Evolutionary conservation across 805 yeast species (phyloP), one percentile per base, ranked within the genome.

Genomic region (Blastobotrys muscicola): DNA sequence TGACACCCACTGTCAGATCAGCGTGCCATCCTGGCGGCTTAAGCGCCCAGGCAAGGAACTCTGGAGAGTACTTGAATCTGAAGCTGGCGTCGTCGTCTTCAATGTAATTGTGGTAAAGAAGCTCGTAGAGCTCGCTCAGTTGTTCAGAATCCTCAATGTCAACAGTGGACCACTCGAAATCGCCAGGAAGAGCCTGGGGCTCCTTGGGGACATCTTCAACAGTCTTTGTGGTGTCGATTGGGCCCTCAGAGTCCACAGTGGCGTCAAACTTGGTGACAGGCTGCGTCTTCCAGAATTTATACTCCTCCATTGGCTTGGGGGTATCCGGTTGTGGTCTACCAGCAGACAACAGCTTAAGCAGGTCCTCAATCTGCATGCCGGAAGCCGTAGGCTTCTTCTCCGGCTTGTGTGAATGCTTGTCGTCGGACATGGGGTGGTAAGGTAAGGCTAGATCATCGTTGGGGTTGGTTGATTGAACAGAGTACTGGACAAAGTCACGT

Each of bases 271-370:
- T 70, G 7, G 87, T 75, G 14, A 92, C 97, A 0, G 98, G 98
- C 65, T 92, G 98, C 2, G 98, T 92, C 57, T 83, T 85, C 98
- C 98, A 92, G 66, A 92, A 92, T 66, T 84, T 85, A 69, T 89
- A 85, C 58, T 89, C 94, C 42, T 83, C 78, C 84, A 87, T 86
- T 15, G 79, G 50, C 50, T 66, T 65, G 11, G 55, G 61, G 38
- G 39, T 38, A 23, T 48, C 48, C 9, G 50, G 40, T 8, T 43
- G 48, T 10, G 46, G 39, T 13, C 35, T 15, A 12, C 36, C 36
- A 37, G 30, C 39, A 16, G 50, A 49, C 23, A 51, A 47, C 41
- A 48, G 41, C 42, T 47, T 50, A 36, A 53, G 39, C 45, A 54
- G 41, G 12, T 51, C 46, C 38, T 54, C 58, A 11, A 54, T 40